Percentiles rank a stretch among this genome's conserved stretches.
phyloP scores from a whole-genome alignment of 441 rosid species.

The Pelargonium myrrhifolium region DNA sequence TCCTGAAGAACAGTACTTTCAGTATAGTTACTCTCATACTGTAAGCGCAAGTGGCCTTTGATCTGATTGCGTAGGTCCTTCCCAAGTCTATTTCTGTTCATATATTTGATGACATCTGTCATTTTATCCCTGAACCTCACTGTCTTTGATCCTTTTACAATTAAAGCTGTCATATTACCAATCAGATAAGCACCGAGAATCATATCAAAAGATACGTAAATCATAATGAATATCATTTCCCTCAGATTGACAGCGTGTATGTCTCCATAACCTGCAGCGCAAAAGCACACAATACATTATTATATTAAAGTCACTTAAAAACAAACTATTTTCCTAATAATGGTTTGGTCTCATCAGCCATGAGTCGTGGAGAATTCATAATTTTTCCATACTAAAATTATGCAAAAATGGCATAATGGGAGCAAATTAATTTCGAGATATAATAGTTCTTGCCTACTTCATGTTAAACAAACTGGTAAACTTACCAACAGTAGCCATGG shows the following conservation, averaged over 20 bases:
- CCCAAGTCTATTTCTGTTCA: conserved; percentile 78
- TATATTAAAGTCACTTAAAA: neutral
- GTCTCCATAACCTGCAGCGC: conserved; percentile 79
- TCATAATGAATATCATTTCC: conserved; percentile 94
- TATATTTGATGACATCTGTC: conserved; percentile 71
- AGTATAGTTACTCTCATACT: conserved; percentile 79
- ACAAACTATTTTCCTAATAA: conserved; percentile 3
- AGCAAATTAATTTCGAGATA: neutral
- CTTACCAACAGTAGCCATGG: conserved; percentile 98
- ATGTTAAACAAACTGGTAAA: neutral
- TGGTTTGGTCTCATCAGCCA: neutral
- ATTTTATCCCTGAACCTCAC: conserved; percentile 90
- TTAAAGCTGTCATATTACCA: conserved; percentile 96
- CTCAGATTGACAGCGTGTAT: conserved; percentile 90
- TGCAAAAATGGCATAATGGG: neutral
- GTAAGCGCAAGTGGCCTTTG: conserved; percentile 70
- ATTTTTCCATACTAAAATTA: neutral
- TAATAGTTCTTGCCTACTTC: neutral
- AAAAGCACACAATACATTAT: conserved; percentile 8
- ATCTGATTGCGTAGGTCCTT: conserved; percentile 70
- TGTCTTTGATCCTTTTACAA: conserved; percentile 95
- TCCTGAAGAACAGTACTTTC: conserved; percentile 78
- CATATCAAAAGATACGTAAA: conserved; percentile 91
- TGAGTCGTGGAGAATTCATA: neutral
- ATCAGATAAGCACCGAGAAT: conserved; percentile 91